phyloP scores from a whole-genome alignment of 225 moss, liverwort and hornwort species.

The Marchantia polymorpha region DNA sequence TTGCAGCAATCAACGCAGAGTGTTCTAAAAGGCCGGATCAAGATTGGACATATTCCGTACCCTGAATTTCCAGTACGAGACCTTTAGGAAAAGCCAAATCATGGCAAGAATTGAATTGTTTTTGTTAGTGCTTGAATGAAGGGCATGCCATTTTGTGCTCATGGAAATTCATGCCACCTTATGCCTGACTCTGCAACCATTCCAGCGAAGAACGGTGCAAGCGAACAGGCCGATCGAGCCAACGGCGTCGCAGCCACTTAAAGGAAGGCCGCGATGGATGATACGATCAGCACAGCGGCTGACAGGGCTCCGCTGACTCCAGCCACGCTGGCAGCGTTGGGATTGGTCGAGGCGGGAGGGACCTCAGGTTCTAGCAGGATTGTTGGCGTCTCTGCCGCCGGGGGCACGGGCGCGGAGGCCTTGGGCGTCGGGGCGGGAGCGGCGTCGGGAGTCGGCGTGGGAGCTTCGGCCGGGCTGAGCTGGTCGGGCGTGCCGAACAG shows the following conservation, averaged over 20 bases:
- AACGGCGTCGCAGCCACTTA: not conserved
- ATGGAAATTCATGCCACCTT: conserved; percentile 1
- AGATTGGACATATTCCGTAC: not conserved
- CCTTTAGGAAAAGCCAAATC: conserved; percentile 1
- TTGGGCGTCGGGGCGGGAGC: not conserved
- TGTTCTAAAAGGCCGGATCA: not conserved
- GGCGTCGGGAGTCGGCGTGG: not conserved
- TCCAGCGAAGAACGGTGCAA: too few relatives aligned
- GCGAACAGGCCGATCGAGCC: too few relatives aligned
- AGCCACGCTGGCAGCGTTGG: not conserved
- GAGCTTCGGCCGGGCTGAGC: conserved; percentile 20
- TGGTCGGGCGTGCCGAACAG: conserved; percentile 34
- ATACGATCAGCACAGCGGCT: not conserved
- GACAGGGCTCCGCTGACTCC: conserved; percentile 4
- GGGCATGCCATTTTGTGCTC: not conserved
- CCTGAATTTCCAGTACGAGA: not conserved
- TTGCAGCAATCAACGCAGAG: not conserved
- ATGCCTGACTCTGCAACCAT: not conserved
- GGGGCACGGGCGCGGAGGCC: not conserved
- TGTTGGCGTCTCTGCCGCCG: not conserved
- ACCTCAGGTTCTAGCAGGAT: not conserved
- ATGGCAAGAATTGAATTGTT: conserved; percentile 6
- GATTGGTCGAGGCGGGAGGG: not conserved
- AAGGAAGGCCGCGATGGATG: not conserved
- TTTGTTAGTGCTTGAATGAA: not conserved